Evolutionary conservation across 75 land plant species (phyloP).

Genomic region (Selaginella moellendorffii): DNA sequence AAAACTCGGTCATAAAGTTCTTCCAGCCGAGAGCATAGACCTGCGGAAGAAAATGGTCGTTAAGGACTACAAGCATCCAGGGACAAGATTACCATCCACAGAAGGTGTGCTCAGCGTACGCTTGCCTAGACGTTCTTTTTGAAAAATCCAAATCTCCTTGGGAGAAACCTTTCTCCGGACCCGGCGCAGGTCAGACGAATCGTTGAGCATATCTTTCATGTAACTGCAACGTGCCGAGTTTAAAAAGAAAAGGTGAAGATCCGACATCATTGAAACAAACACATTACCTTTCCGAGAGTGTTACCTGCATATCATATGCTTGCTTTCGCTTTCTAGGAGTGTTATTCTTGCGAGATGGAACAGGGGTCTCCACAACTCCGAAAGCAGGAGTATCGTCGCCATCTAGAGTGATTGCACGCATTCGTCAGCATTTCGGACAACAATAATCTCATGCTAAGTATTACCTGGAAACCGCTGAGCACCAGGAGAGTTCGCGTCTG

Average conservation of each 20-base stretch:
- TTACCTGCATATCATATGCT: background rate
- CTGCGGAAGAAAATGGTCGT: background rate
- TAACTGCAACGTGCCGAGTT: background rate
- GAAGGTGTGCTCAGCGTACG: background rate
- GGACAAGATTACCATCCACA: background rate
- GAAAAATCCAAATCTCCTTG: background rate
- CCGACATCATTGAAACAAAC: too few relatives aligned
- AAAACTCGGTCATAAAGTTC: background rate
- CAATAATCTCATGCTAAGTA: background rate
- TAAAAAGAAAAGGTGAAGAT: too few relatives aligned
- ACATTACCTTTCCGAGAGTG: background rate
- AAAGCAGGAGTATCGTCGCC: background rate
- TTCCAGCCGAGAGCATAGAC: background rate
- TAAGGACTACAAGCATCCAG: background rate
- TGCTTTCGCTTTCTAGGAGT: background rate
- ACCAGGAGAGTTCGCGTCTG: background rate
- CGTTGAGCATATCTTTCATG: background rate
- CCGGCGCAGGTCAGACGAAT: background rate
- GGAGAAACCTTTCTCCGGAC: background rate
- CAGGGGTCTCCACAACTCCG: background rate
- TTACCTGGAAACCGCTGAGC: too few relatives aligned
- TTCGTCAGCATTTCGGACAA: background rate
- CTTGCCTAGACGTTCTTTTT: background rate
- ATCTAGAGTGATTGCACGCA: background rate
- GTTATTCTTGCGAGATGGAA: background rate